Evolutionary conservation across 2,329 filamentous ascomycete genomes (phyloP).

Genomic region (Neocucurbitaria cava): DNA sequence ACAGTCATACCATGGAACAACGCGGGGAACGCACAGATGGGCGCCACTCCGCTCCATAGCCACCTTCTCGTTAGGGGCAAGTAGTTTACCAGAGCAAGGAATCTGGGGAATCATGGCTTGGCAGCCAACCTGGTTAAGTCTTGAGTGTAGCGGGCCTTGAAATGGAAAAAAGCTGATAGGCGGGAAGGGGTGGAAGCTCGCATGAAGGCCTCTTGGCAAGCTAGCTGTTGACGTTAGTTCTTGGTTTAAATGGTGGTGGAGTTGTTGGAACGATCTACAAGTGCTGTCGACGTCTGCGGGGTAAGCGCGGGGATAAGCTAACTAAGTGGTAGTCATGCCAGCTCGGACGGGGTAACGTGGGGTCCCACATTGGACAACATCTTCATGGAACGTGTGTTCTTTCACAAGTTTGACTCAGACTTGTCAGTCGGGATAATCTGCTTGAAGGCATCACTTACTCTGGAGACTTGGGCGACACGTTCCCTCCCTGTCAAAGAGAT

Average conservation of each 20-base stretch:
- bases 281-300: constrained; percentile 18
- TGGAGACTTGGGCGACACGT: too few species aligned
- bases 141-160: constrained; percentile 24
- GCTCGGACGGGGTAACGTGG: neutral
- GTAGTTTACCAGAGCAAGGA: constrained; percentile 16
- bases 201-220: constrained; percentile 18
- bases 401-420: too few species aligned
- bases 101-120: constrained; percentile 27
- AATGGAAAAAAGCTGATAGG: constrained; percentile 13
- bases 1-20: constrained; percentile 17
- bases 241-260: constrained; percentile 8
- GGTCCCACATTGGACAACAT: neutral
- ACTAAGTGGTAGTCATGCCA: neutral
- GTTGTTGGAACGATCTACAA: constrained; percentile 11
- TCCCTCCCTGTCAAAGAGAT: too few species aligned
- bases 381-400: too few species aligned
- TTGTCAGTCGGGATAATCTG: too few species aligned
- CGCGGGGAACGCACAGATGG: constrained; percentile 18
- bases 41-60: constrained; percentile 19
- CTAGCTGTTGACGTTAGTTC: constrained; percentile 4
- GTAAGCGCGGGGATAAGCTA: constrained; percentile 10
- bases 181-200: constrained; percentile 6
- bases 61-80: constrained; percentile 23
- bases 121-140: constrained; percentile 23
- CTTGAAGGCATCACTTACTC: too few species aligned